These are phyloP conservation scores for Candida orba DNA, from an alignment of 805 yeast species.

Conservation along the genomic window DNA sequence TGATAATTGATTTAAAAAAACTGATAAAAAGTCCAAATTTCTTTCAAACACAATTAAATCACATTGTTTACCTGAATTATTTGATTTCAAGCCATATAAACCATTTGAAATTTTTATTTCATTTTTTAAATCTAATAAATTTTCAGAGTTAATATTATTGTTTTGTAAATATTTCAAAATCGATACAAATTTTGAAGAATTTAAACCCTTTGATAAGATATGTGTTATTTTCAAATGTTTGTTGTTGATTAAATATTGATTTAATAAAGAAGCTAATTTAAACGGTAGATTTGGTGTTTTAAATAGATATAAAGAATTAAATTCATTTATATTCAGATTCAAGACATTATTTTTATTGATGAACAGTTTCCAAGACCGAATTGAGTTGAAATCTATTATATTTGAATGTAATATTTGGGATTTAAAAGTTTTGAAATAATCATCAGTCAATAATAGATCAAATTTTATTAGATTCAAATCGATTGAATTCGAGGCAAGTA, in stretches of 20 bases:
- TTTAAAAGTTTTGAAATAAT: conserved; percentile 29
- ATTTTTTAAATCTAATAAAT: conserved; percentile 29
- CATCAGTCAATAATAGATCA: conserved; percentile 27
- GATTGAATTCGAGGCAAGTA: conserved; percentile 6
- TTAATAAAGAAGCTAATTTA: conserved; percentile 31
- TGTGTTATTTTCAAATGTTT: conserved; percentile 43
- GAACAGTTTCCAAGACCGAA: conserved; percentile 14
- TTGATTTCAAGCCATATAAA: conserved; percentile 28
- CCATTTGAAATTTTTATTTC: conserved; percentile 19
- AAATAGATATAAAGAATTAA: conserved; percentile 32
- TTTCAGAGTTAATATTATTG: conserved; percentile 25
- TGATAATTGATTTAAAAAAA: conserved; percentile 67
- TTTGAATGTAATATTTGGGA: conserved; percentile 25
- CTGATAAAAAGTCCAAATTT: conserved; percentile 63
- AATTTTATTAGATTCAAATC: conserved; percentile 8
- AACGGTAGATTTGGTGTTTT: conserved; percentile 25
- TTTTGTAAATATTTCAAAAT: conserved; percentile 28
- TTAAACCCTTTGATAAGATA: conserved; percentile 50
- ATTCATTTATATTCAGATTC: conserved; percentile 12
- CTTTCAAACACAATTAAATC: conserved; percentile 79
- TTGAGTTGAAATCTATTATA: conserved; percentile 11
- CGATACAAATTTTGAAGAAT: conserved; percentile 42
- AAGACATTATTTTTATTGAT: conserved; percentile 3
- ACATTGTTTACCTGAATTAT: conserved; percentile 41
- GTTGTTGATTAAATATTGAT: conserved; percentile 37